These are phyloP conservation scores for Lasiodiplodia hormozganensis DNA, from an alignment of 2,329 filamentous ascomycete species.

Conservation along the genomic window DNA sequence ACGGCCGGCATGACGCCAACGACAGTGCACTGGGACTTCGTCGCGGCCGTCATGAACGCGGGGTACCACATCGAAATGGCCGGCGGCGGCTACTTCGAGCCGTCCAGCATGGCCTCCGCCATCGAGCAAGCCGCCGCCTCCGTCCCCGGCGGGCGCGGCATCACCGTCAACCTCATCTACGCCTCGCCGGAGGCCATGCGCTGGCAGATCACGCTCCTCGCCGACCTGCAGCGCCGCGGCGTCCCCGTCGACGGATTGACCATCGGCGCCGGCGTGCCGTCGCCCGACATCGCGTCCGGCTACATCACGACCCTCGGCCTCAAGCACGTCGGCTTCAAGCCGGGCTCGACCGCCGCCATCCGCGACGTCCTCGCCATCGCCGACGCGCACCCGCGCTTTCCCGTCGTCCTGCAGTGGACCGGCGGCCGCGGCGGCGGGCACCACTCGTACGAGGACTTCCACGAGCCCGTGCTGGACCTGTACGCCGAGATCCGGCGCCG, in stretches of 20 bases:
- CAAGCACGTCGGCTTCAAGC: constrained; percentile 95
- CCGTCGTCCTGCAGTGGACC: constrained; percentile 94
- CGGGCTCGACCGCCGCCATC: constrained; percentile 86
- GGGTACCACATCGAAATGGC: constrained; percentile 94
- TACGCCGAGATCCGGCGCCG: constrained; percentile 87
- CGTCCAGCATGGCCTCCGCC: constrained; percentile 81
- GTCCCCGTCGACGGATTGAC: constrained; percentile 91
- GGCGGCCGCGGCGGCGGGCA: constrained; percentile 92
- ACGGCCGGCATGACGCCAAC: constrained; percentile 94
- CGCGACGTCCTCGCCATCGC: constrained; percentile 91
- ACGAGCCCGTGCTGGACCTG: constrained; percentile 89
- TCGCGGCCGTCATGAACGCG: constrained; percentile 90
- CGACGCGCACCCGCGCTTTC: constrained; percentile 91
- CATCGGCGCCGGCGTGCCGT: constrained; percentile 92
- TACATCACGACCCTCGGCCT: constrained; percentile 87
- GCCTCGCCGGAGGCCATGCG: constrained; percentile 88
- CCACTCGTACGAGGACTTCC: constrained; percentile 95
- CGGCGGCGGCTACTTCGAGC: constrained; percentile 87
- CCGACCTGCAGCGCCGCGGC: constrained; percentile 79
- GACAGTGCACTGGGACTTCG: constrained; percentile 90
- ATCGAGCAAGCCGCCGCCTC: constrained; percentile 83
- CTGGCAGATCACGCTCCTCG: constrained; percentile 89
- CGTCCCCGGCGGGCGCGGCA: constrained; percentile 85
- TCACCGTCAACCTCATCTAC: constrained; percentile 89
- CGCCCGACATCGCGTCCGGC: constrained; percentile 89